Evolutionary conservation across 805 yeast genomes (phyloP).

Genomic region (Cyberlindnera petersonii): DNA sequence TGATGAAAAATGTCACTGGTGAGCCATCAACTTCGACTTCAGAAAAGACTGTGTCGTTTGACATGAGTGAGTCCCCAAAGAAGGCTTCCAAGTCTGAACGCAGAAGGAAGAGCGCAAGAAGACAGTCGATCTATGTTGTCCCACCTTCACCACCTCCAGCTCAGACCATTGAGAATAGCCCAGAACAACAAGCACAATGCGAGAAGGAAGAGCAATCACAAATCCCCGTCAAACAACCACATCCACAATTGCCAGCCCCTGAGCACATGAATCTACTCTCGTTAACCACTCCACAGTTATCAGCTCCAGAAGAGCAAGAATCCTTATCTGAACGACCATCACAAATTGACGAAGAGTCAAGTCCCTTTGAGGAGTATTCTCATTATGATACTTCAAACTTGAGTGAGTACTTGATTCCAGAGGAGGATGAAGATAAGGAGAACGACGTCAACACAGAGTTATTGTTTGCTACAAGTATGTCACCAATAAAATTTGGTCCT

Average conservation of each 20-base stretch:
- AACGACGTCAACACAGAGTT: constrained; percentile 10
- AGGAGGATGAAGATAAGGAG: constrained; percentile 6
- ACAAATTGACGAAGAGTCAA: constrained; percentile 24
- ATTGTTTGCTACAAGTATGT: constrained; percentile 20
- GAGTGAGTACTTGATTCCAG: constrained; percentile 12
- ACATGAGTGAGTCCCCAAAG: constrained; percentile 24
- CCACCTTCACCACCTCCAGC: constrained; percentile 17
- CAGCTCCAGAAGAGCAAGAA: constrained; percentile 11
- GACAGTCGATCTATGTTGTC: constrained; percentile 38
- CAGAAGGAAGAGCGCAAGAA: constrained; percentile 37
- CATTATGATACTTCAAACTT: constrained; percentile 3
- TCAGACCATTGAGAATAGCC: too few species aligned
- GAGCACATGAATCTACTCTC: not conserved
- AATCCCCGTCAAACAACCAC: constrained; percentile 11
- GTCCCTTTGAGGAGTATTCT: constrained; percentile 19
- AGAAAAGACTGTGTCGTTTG: constrained; percentile 27
- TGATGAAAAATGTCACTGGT: constrained; percentile 7
- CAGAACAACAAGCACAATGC: not conserved
- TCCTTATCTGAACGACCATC: too few species aligned
- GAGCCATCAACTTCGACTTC: constrained; percentile 13
- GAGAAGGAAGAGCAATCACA: not conserved
- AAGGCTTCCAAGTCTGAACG: constrained; percentile 24
- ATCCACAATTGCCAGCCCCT: constrained; percentile 7
- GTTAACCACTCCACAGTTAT: constrained; percentile 1
- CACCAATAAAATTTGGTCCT: constrained; percentile 21